Evolutionary conservation across 208 protist species (phyloP), one percentile per base, ranked within the genome.

Genomic region (Crithidia fasciculata): DNA sequence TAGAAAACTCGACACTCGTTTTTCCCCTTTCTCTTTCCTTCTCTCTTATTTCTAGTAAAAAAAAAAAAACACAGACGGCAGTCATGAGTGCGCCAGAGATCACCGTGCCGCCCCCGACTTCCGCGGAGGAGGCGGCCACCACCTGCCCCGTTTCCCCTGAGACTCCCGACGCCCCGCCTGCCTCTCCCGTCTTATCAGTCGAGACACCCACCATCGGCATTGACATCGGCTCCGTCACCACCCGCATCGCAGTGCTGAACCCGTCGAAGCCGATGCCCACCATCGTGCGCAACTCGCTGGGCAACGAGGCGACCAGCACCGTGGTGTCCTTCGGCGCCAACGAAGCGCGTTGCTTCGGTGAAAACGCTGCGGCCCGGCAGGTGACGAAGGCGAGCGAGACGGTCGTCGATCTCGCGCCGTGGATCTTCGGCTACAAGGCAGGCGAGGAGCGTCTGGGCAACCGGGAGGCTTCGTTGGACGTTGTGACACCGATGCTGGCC

Each of bases 291-390:
- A 94, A 94, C 62, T 69, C 79, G 40, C 77, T 94, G 28, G 85
- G 86, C 67, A 90, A 92, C 70, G 89, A 94, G 68, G 67, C 81
- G 2, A 94, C 89, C 4, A 75, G 65, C 59, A 91, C 86, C 13
- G 72, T 84, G 10, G 83, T 91, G 6, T 86, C 72, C 67, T 94
- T 85, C 65, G 74, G 72, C 36, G 73, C 62, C 15, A 82, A 82
- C 44, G 83, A 91, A 60, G 72, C 81, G 7, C 86, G 89, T 64
- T 72, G 72, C 53, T 90, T 85, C 55, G 89, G 89, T 57, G 89
- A 94, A 73, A 86, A 78, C 54, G 89, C 86, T 2, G 71, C 72
- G 3, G 69, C 82, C 0, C 87, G 88, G 71, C 69, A 87, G 41
- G 81, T 91, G 59, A 90, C 87, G n/a, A 84, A 87, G 59, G 74